These are phyloP conservation scores for Pestalotiopsis fici DNA, from an alignment of 2,329 filamentous ascomycete genomes.

Conservation along the genomic window DNA sequence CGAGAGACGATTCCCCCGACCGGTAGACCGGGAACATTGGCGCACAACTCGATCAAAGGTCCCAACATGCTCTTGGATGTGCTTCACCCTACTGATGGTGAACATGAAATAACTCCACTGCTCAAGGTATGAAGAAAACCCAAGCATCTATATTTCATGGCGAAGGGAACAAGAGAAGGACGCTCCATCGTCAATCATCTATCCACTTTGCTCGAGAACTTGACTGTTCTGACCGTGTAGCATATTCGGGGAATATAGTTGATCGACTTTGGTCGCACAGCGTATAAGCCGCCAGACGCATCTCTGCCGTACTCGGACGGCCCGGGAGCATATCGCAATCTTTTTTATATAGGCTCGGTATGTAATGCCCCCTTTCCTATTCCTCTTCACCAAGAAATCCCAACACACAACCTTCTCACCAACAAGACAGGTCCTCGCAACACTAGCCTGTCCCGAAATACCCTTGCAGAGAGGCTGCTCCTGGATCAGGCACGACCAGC, in stretches of 20 bases:
- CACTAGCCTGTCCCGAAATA: neutral
- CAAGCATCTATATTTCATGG: too few species aligned
- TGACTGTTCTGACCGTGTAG: neutral
- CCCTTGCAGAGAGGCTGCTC: neutral
- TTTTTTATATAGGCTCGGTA: neutral
- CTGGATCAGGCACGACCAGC: neutral
- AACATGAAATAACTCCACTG: neutral
- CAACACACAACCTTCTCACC: neutral
- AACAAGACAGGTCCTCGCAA: neutral
- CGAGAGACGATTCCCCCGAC: neutral
- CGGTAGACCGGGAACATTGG: neutral
- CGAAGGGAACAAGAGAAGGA: neutral
- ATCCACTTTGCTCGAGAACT: neutral
- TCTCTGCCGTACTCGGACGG: neutral
- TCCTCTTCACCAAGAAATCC: neutral
- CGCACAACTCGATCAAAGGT: neutral
- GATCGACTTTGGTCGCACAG: constrained; percentile 1
- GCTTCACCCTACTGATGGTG: neutral
- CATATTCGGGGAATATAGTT: neutral
- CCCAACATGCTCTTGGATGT: neutral
- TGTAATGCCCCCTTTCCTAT: neutral
- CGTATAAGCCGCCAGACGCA: neutral
- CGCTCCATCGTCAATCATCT: neutral
- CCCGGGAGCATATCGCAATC: neutral
- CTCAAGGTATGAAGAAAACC: neutral